Evolutionary conservation across 192 early-diverging fungal species (phyloP), one percentile per base, ranked within the genome.

Genomic region (Rhizophagus prolifer): DNA sequence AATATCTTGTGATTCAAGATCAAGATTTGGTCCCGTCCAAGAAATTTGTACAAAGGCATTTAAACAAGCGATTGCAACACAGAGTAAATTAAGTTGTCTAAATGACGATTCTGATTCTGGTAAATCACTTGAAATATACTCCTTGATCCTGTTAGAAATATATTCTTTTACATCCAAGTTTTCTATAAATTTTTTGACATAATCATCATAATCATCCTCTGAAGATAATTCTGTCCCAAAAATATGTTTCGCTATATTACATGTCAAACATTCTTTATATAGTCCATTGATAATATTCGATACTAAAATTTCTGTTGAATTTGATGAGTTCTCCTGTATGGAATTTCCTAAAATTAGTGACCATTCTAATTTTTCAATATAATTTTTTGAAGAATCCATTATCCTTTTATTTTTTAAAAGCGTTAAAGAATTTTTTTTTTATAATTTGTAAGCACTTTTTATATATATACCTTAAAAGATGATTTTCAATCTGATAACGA

Each of bases 1-100:
- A 13, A 95, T 60, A 12, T 86, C 78, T 19, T 82, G 80, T 0
- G 90, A 80, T 70, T 92, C 88, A 9, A 92, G 80, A 12, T 81
- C 80, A 13, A 96, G 60, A 8, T 84, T 78, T 9, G 96, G 96
- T 6, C 96, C 96, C 1, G 96, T 98, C 94, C 94, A 97, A 70
- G 88, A 90, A 41, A 86, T 84, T 84, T 98, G 95, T 23, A 96
- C 77, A 85, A 98, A 98, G 23, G 88, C 83, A 36, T 91, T 89
- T n/a, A 98, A 84, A 41, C 86, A 86, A 2, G 92, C 91, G 26
- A 90, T 86, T 46, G 86, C 94, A 13, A 96, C 76, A 26, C 74
- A 74, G 26, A 92, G 81, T 13, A 93, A 65, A 21, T 85, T 70
- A 47, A 86, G 68, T 23, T 76, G 77, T 31, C 23, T 72, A 31